Evolutionary conservation across 306 rosid species (phyloP).

Genomic region (Spatholobus suberectus): DNA sequence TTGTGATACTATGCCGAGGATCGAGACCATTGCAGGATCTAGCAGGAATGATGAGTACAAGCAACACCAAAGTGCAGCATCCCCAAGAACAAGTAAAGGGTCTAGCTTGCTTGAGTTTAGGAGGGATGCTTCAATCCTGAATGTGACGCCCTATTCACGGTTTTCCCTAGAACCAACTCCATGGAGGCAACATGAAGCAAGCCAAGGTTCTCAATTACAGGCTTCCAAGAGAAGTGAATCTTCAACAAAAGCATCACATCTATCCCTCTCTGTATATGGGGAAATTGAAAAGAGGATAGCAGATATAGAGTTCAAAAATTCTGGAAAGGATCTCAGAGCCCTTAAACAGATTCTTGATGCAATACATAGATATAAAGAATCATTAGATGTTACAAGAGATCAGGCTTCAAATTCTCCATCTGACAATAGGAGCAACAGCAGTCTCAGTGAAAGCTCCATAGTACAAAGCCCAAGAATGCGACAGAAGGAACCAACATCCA

Average conservation of each 20-base stretch:
- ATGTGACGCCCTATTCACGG: constrained; percentile 46
- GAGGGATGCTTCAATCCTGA: constrained; percentile 49
- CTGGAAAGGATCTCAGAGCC: constrained; percentile 96
- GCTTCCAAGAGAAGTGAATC: constrained; percentile 56
- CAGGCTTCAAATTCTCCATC: constrained; percentile 56
- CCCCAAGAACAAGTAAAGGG: constrained; percentile 45
- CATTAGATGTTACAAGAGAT: constrained; percentile 57
- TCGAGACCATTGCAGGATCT: constrained; percentile 49
- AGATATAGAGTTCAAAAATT: constrained; percentile 79
- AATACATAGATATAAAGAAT: constrained; percentile 77
- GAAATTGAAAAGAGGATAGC: constrained; percentile 92
- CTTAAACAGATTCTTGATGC: constrained; percentile 92
- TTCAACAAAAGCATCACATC: constrained; percentile 48
- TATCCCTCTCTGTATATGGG: constrained; percentile 72
- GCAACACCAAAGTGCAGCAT: constrained; percentile 47
- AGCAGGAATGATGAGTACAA: constrained; percentile 49
- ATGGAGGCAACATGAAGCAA: constrained; percentile 57
- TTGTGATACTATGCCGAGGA: constrained; percentile 41
- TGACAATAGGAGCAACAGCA: constrained; percentile 45
- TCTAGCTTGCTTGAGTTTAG: constrained; percentile 41
- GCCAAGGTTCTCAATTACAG: constrained; percentile 50
- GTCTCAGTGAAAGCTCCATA: constrained; percentile 51
- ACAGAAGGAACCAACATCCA: constrained; percentile 43
- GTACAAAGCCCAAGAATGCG: constrained; percentile 59
- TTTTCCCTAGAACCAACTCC: constrained; percentile 56